Conservation (phyloP, 495 filamentous ascomycete species). For the Penicillium silybi region DNA sequence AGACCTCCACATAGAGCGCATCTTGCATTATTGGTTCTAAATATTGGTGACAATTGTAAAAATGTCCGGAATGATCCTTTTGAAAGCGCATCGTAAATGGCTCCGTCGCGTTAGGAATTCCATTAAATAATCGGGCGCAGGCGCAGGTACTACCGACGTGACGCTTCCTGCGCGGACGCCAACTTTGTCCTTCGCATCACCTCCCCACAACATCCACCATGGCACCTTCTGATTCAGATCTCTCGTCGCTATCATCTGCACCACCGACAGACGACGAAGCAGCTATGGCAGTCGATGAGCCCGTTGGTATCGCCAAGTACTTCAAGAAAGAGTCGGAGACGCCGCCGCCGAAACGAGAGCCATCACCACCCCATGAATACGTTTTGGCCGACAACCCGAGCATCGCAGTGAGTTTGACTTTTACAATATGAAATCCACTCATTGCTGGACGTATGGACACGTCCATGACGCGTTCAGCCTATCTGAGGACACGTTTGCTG, state of each 20-base stretch:
- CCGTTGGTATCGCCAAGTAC: slow-evolving; percentile 43
- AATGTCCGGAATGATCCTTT: no score
- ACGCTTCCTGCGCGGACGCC: slow-evolving; percentile 27
- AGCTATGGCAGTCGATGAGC: slow-evolving; percentile 38
- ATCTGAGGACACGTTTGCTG: slow-evolving; percentile 33
- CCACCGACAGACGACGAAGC: slow-evolving; percentile 56
- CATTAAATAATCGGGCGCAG: slow-evolving; percentile 17
- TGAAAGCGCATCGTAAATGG: background rate
- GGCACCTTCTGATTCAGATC: slow-evolving; percentile 51
- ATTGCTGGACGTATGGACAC: slow-evolving; percentile 8
- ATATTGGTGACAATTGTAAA: background rate
- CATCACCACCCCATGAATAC: slow-evolving; percentile 85
- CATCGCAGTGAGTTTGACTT: slow-evolving; percentile 68
- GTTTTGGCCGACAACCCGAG: slow-evolving; percentile 82
- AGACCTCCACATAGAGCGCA: background rate
- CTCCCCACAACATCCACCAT: slow-evolving; percentile 35
- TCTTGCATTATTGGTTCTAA: background rate
- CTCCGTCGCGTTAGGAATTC: slow-evolving; percentile 11
- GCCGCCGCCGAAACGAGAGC: slow-evolving; percentile 68
- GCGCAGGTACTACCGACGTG: slow-evolving; percentile 28
- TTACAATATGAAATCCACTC: background rate
- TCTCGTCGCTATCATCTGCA: slow-evolving; percentile 57
- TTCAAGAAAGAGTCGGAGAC: slow-evolving; percentile 52
- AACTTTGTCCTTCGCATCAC: slow-evolving; percentile 24
- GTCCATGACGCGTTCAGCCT: slow-evolving; percentile 30